Conservation (phyloP, 169 alveolate species). For the Plasmodium billcollinsi region DNA sequence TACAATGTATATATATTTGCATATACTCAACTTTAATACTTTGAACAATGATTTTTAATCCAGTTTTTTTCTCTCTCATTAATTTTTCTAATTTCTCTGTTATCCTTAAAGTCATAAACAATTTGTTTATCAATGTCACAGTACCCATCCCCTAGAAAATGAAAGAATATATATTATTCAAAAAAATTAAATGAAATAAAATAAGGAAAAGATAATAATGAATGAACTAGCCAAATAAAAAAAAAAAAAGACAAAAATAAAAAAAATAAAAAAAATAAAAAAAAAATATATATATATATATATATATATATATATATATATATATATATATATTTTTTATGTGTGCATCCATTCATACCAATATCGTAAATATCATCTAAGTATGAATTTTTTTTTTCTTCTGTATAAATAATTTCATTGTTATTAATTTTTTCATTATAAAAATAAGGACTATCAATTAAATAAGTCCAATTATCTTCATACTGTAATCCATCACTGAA, state of each 20-base stretch:
- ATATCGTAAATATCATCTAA: constrained; percentile 45
- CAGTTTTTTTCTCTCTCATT: constrained; percentile 64
- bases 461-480: constrained; percentile 46
- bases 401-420: constrained; percentile 34
- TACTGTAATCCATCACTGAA: constrained; percentile 60
- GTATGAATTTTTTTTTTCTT: constrained; percentile 41
- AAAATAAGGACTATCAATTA: constrained; percentile 53
- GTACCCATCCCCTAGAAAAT: constrained; percentile 56
- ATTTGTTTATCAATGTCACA: constrained; percentile 29
- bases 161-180: not conserved
- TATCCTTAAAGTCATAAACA: constrained; percentile 38
- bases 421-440: constrained; percentile 44
- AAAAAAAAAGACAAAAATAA: constrained; percentile 2
- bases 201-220: not conserved
- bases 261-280: constrained; percentile 13
- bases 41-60: constrained; percentile 59
- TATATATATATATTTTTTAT: not conserved
- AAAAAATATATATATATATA: constrained; percentile 17
- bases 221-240: not conserved
- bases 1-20: not conserved
- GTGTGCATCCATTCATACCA: constrained; percentile 18
- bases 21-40: not conserved
- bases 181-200: constrained; percentile 7
- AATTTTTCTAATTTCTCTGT: constrained; percentile 32
- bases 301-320: not conserved